Evolutionary conservation across 2,329 filamentous ascomycete species (phyloP), one percentile per base, ranked within the genome.

Genomic region (Pseudogymnoascus sp.): DNA sequence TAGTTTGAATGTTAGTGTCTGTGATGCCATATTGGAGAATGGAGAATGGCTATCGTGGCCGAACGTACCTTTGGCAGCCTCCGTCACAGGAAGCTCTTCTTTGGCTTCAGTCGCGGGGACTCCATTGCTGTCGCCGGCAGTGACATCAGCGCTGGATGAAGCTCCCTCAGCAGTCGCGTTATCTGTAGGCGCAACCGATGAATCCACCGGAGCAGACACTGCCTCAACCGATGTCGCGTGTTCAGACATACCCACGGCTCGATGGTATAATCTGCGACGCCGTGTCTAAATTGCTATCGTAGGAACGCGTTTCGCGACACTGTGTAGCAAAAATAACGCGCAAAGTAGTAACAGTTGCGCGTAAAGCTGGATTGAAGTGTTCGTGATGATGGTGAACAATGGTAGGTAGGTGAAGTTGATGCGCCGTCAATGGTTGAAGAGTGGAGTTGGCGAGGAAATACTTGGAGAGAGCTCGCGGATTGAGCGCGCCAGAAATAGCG

Each of bases 401-500:
- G 33, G 58, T 59, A 41, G n/a, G 33, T 59, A n/a, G 33, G 58
- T 55, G 35, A 39, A 41, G 35, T 59, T 59, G 58, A 59, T 59
- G 58, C 35, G 33, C 38, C 38, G 58, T 59, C 58, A 59, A 39
- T 59, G 58, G 38, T 25, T 12, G 17, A 25, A 41, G 55, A 27
- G 38, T 59, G 58, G 38, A 39, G 58, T 41, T 59, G 58, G 38
- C 58, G 38, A 41, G 58, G 38, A 59, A 59, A 39, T 39, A 59
- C 35, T 59, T 59, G 35, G 51, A 12, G 51, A 27, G 17, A 38
- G 33, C 38, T 59, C 58, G 58, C 58, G 58, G 42, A 27, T 59
- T 59, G 58, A 59, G 58, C 33, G 58, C 58, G 33, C 58, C 17
- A 59, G 58, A 59, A 59, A 59, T 59, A 59, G 58, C 58, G 58